Conservation (phyloP, 345 rosid genomes). For the Nasturtium officinale region DNA sequence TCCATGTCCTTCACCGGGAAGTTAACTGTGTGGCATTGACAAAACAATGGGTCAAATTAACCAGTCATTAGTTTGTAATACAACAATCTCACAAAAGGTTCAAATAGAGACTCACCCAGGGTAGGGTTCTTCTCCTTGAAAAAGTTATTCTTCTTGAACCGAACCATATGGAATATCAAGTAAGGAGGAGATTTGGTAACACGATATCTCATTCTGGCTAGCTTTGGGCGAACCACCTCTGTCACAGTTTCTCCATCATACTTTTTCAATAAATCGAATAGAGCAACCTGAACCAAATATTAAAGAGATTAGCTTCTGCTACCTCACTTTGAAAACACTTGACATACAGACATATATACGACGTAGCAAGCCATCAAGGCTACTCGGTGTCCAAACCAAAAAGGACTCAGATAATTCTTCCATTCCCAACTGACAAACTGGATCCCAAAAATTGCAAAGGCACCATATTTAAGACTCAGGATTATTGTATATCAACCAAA, state of each 20-base stretch:
- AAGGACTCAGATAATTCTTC: background rate
- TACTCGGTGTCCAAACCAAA: background rate
- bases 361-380: background rate
- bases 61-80: background rate
- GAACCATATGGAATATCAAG: conserved; percentile 88
- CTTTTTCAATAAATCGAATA: conserved; percentile 87
- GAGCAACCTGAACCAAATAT: conserved; percentile 67
- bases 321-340: background rate
- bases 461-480: background rate
- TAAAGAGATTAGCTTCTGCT: conserved; percentile 22
- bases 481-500: background rate
- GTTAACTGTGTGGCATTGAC: conserved; percentile 69
- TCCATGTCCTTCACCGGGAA: conserved; percentile 95
- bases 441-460: background rate
- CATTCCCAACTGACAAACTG: background rate
- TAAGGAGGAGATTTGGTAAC: conserved; percentile 78
- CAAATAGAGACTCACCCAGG: conserved; percentile 55
- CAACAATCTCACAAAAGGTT: background rate
- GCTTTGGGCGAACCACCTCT: conserved; percentile 83
- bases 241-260: conserved; percentile 92
- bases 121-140: conserved; percentile 97
- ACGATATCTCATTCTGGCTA: conserved; percentile 84
- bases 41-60: conserved; percentile 12
- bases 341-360: background rate
- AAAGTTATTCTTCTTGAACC: conserved; percentile 89